Percentiles rank a stretch among this genome's conserved stretches.
These are phyloP conservation scores for Tuber borchii DNA, from an alignment of 495 filamentous ascomycete species.

Conservation along the genomic window DNA sequence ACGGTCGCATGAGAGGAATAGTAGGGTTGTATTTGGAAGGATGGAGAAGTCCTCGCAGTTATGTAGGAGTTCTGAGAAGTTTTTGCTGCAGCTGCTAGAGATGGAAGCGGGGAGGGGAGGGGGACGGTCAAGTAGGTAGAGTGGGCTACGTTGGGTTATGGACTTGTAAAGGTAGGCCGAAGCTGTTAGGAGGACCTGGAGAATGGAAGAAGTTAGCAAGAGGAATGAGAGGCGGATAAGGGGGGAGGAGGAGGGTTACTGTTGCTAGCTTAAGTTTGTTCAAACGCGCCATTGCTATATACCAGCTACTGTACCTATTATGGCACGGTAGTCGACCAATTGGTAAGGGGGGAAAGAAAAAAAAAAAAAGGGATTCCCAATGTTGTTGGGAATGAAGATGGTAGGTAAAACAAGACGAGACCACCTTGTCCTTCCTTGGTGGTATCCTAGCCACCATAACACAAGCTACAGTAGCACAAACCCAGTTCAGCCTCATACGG, in stretches of 20 bases:
- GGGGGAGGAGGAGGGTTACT: not conserved
- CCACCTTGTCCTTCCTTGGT: not conserved
- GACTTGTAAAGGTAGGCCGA: constrained; percentile 33
- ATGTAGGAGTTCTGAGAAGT: constrained; percentile 29
- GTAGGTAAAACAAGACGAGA: not conserved
- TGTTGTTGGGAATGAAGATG: not conserved
- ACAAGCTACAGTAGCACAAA: not conserved
- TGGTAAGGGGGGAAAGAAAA: not conserved
- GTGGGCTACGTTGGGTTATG: constrained; percentile 33
- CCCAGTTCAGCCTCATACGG: not conserved
- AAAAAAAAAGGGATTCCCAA: not conserved
- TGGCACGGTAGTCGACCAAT: not conserved
- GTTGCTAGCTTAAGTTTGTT: not conserved
- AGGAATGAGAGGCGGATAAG: not conserved
- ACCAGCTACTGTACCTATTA: not conserved
- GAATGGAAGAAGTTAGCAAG: not conserved
- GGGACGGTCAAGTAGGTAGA: constrained; percentile 27
- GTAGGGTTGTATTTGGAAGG: constrained; percentile 31
- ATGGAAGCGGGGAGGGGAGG: constrained; percentile 16
- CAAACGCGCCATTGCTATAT: not conserved
- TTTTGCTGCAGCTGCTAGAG: constrained; percentile 19
- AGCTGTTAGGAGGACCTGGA: constrained; percentile 47
- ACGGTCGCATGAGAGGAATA: constrained; percentile 36
- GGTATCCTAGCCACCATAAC: too few species aligned
- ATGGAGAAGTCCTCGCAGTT: constrained; percentile 38